Base-by-base conservation (phyloP, 495 filamentous ascomycete genomes). In the Achaetomiella virescens region DNA sequence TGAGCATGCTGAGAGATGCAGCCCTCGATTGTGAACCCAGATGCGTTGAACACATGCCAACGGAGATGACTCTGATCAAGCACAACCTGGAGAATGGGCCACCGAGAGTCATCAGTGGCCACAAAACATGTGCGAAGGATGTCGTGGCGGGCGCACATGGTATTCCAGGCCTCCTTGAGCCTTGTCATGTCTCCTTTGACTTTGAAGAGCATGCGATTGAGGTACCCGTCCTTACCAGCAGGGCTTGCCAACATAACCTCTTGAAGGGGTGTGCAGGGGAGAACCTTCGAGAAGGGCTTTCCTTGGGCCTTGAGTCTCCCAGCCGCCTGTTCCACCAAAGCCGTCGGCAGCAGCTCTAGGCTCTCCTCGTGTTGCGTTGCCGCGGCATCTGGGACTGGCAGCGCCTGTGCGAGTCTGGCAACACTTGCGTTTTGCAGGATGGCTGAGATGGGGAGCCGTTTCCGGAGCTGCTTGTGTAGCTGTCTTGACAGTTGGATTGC, bases 191-290 rank as follows among this genome's bases (percentile, higher is more conserved):
- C 61, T 0, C 63, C 37, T 0, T 55, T 55, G 21, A 77, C 56
- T 1, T 54, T 62, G 36, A 79, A 71, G 7, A 78, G 57, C 66
- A 73, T 75, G 20, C 64, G 70, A 53, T 79, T 79, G 40, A 64
- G 66, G 49, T 79, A 78, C 11, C 66, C 60, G 37, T 65, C 66
- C 21, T 61, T 58, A 8, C 65, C 72, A 3, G 60, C 42, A 7
- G 76, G 74, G n/a, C 76, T 72, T 14, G 78, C 81, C 8, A 95
- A 73, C 87, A 92, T 93, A 9, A 82, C 85, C 68, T 91, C 85
- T 61, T 95, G 89, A 1, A 95, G 67, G 2, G 89, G 86, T 3
- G 89, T 91, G 61, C 89, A 93, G 21, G 89, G 89, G 14, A 89
- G 70, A 24, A 93, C 75, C 22, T 66, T 69, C 41, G 80, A 60